These are phyloP conservation scores for Xylariomycetidae sp. DNA, from an alignment of 2,329 filamentous ascomycete genomes.

Conservation along the genomic window DNA sequence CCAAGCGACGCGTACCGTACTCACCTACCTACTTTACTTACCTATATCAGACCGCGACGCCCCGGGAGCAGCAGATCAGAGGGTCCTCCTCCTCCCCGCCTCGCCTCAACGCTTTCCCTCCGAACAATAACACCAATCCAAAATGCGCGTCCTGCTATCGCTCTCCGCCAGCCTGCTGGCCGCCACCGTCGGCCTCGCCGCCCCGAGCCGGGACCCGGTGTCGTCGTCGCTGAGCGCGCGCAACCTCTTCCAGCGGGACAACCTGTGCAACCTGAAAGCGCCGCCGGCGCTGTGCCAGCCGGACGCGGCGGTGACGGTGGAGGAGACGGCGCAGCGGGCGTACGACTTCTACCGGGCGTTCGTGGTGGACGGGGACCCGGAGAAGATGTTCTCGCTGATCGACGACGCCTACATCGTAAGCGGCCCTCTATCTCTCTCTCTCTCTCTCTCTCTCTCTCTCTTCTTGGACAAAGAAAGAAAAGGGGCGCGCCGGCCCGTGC, in stretches of 20 bases:
- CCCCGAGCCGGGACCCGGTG: slow-evolving; percentile 16
- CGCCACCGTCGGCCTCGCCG: slow-evolving; percentile 20
- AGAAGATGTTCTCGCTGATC: slow-evolving; percentile 35
- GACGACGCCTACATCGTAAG: slow-evolving; percentile 30
- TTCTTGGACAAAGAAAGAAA: not conserved
- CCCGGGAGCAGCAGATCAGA: too few relatives aligned
- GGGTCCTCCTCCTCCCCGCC: too few relatives aligned
- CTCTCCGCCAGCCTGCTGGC: slow-evolving; percentile 21
- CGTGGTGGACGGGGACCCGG: slow-evolving; percentile 32
- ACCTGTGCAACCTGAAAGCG: slow-evolving; percentile 29
- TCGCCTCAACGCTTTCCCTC: too few relatives aligned
- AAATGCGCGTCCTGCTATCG: slow-evolving; percentile 25
- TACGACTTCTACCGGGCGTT: slow-evolving; percentile 36
- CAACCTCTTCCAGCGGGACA: slow-evolving; percentile 26
- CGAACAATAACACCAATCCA: too few relatives aligned
- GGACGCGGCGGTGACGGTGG: slow-evolving; percentile 26
- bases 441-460: not conserved
- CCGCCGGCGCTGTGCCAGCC: slow-evolving; percentile 32
- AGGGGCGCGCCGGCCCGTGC: slow-evolving; percentile 1
- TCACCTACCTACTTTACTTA: too few relatives aligned
- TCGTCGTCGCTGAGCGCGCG: not conserved
- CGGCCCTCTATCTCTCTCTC: too few relatives aligned
- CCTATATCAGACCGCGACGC: too few relatives aligned
- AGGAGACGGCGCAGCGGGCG: slow-evolving; percentile 31
- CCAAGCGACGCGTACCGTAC: too few relatives aligned